Conservation (phyloP, 2,329 filamentous ascomycete species). For the Chalara sp. region DNA sequence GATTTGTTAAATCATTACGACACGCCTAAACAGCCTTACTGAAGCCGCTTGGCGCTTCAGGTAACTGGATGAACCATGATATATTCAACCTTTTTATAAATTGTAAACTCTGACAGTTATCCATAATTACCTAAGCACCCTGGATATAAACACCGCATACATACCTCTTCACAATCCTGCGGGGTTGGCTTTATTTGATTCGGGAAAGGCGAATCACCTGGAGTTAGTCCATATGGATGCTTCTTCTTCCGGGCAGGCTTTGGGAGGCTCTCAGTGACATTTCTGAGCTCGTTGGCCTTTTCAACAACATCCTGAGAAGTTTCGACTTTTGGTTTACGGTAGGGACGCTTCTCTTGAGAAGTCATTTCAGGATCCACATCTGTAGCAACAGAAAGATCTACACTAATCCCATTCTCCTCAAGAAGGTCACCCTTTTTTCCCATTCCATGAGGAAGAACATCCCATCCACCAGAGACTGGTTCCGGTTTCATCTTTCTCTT, state of each 20-base stretch:
- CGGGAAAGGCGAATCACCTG: constrained; percentile 59
- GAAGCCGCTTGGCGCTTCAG: too few species aligned
- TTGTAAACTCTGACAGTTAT: too few species aligned
- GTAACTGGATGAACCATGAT: too few species aligned
- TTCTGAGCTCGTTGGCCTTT: too few species aligned
- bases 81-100: too few species aligned
- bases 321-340: too few species aligned
- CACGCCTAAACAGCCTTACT: too few species aligned
- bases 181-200: constrained; percentile 57
- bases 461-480: constrained; percentile 20
- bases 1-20: too few species aligned
- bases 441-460: constrained; percentile 52
- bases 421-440: constrained; percentile 27
- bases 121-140: too few species aligned
- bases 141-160: too few species aligned
- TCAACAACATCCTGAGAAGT: too few species aligned
- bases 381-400: not conserved
- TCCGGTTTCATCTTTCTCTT: constrained; percentile 5
- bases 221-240: constrained; percentile 45
- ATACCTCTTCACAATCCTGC: constrained; percentile 55
- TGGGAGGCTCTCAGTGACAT: too few species aligned
- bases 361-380: not conserved
- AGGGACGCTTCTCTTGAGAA: not conserved
- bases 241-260: constrained; percentile 16
- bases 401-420: constrained; percentile 2